These are phyloP conservation scores for Handroanthus guayacan DNA, from an alignment of 257 asterid genomes.

Conservation along the genomic window DNA sequence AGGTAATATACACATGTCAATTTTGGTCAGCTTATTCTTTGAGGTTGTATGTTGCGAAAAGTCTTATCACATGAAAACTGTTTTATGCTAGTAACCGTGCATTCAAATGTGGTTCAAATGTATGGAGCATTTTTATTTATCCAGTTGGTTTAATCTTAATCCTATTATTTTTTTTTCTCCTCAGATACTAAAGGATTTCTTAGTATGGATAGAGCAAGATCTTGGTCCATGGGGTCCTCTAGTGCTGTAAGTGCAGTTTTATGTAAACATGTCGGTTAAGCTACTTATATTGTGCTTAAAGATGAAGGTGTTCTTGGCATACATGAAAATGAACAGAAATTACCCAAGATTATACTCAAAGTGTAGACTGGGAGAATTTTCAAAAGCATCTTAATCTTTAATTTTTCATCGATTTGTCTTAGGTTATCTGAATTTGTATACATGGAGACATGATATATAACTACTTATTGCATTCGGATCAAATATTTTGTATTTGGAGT, in stretches of 20 bases:
- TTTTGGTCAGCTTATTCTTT: background rate
- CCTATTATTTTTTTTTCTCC: slow-evolving; percentile 1
- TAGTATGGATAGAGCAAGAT: slow-evolving; percentile 87
- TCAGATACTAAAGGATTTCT: slow-evolving; percentile 91
- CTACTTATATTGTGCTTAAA: background rate
- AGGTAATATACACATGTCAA: background rate
- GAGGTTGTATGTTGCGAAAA: background rate
- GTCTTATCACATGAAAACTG: slow-evolving; percentile 1
- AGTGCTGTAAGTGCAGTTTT: slow-evolving; percentile 76
- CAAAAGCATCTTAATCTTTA: background rate
- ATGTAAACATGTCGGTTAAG: slow-evolving; percentile 8
- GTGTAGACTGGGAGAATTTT: background rate
- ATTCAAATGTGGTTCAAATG: slow-evolving; percentile 18
- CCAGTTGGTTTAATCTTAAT: slow-evolving; percentile 18
- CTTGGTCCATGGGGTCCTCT: slow-evolving; percentile 99
- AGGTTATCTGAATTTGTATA: background rate
- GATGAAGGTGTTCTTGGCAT: background rate
- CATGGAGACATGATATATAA: background rate
- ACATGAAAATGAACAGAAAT: background rate
- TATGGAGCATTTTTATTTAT: slow-evolving; percentile 15
- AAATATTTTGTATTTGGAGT: background rate
- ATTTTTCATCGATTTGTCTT: slow-evolving; percentile 4
- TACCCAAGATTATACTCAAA: background rate
- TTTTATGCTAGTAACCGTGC: slow-evolving; percentile 11
- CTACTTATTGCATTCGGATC: background rate